These are phyloP conservation scores for Coprinellus aureogranulatus DNA, from an alignment of 768 basidiomycete genomes.

Conservation along the genomic window DNA sequence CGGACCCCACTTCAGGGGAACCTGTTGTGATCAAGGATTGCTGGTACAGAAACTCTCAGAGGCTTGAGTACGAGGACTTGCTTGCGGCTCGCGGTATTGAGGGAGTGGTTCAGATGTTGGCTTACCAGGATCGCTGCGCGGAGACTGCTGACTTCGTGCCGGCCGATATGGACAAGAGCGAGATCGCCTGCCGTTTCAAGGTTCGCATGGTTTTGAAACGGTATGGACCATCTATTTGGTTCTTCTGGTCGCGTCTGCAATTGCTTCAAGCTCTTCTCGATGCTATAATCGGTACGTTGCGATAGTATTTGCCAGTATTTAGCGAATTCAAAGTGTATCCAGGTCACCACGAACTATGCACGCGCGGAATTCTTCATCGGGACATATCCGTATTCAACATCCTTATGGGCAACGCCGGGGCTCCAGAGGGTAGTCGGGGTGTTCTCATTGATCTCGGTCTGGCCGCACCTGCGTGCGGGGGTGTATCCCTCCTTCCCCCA, in stretches of 20 bases:
- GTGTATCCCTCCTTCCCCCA: background rate
- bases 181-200: constrained; percentile 9
- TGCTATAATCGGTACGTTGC: background rate
- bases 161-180: background rate
- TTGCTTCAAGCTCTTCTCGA: background rate
- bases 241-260: constrained; percentile 9
- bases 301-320: background rate
- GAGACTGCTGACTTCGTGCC: constrained; percentile 5
- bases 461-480: background rate
- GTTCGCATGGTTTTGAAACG: constrained; percentile 12
- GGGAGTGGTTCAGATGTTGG: constrained; percentile 18
- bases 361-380: constrained; percentile 21
- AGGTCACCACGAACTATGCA: constrained; percentile 19
- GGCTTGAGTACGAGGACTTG: no score
- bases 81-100: background rate
- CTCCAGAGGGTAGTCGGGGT: background rate
- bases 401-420: constrained; percentile 11
- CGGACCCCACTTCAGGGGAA: background rate
- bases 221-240: constrained; percentile 13
- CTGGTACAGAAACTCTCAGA: no score
- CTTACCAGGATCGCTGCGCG: background rate
- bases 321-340: background rate
- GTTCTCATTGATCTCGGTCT: constrained; percentile 14
- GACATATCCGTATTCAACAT: constrained; percentile 26
- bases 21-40: background rate